Conservation (phyloP, 164 flowering plant genomes). For the Echeveria elegans region DNA sequence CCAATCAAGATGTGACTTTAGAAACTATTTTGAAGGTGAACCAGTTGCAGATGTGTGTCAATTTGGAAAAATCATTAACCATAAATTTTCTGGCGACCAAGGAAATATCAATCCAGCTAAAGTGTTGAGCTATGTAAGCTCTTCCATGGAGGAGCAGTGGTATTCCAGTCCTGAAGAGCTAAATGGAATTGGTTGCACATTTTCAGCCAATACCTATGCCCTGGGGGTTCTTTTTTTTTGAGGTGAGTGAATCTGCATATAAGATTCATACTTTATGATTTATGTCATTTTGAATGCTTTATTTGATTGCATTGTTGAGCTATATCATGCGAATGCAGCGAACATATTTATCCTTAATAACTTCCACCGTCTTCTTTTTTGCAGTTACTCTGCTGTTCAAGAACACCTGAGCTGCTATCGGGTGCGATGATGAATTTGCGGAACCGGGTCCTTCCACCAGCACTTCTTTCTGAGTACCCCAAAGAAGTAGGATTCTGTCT, state of each 20-base stretch:
- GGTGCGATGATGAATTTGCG: constrained; percentile 48
- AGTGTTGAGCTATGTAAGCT: constrained; percentile 16
- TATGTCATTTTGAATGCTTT: neutral
- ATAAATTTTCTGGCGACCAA: constrained; percentile 12
- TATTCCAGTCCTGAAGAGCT: constrained; percentile 63
- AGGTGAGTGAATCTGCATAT: constrained; percentile 36
- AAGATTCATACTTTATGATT: neutral
- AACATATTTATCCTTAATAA: too few relatives aligned
- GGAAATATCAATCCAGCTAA: constrained; percentile 11
- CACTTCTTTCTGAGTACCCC: constrained; percentile 44
- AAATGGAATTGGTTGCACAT: constrained; percentile 26
- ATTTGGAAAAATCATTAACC: constrained; percentile 14
- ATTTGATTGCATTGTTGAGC: too few relatives aligned
- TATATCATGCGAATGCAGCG: too few relatives aligned
- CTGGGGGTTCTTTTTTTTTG: constrained; percentile 89
- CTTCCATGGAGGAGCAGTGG: constrained; percentile 60
- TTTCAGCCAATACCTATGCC: constrained; percentile 56
- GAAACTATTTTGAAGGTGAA: constrained; percentile 12
- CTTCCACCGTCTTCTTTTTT: constrained; percentile 12
- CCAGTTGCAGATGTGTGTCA: constrained; percentile 11
- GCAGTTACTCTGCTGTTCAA: constrained; percentile 49
- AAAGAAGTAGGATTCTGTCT: constrained; percentile 68
- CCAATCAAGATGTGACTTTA: constrained; percentile 19
- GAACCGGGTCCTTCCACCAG: constrained; percentile 61
- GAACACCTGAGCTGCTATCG: constrained; percentile 32